These are phyloP conservation scores for Eucalyptus cladocalyx DNA, from an alignment of 345 rosid species.

Conservation along the genomic window DNA sequence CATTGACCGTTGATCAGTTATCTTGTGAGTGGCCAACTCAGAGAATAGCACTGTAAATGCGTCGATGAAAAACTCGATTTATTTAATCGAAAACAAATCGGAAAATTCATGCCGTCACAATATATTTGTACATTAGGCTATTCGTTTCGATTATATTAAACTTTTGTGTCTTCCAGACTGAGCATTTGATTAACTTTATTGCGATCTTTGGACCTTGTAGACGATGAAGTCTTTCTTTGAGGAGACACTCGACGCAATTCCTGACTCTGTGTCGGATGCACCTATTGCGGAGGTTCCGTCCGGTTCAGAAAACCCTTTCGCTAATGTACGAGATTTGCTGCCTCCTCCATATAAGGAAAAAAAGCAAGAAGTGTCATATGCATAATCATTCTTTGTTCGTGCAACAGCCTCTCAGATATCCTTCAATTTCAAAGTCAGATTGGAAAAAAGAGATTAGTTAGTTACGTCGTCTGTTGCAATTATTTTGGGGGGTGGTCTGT, in stretches of 20 bases:
- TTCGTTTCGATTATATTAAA: background rate
- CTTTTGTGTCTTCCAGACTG: background rate
- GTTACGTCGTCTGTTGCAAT: background rate
- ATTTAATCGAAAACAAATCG: too few species aligned
- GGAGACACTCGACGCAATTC: conserved; percentile 65
- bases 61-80: too few species aligned
- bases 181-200: background rate
- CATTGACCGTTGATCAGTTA: too few species aligned
- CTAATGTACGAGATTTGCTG: conserved; percentile 25
- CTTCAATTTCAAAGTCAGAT: background rate
- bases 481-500: background rate
- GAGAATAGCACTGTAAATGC: too few species aligned
- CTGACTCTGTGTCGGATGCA: conserved; percentile 68
- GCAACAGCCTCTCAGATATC: background rate
- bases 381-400: conserved; percentile 1
- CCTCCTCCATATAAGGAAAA: conserved; percentile 51
- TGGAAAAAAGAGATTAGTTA: background rate
- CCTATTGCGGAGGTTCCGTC: conserved; percentile 26
- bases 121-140: background rate
- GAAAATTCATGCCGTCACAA: too few species aligned
- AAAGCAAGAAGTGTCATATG: conserved; percentile 18
- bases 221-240: conserved; percentile 10
- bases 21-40: too few species aligned
- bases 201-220: conserved; percentile 9
- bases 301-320: conserved; percentile 51